Base-by-base conservation (phyloP, 1,284 basidiomycete genomes). In the Cutaneotrichosporon dermatis region DNA sequence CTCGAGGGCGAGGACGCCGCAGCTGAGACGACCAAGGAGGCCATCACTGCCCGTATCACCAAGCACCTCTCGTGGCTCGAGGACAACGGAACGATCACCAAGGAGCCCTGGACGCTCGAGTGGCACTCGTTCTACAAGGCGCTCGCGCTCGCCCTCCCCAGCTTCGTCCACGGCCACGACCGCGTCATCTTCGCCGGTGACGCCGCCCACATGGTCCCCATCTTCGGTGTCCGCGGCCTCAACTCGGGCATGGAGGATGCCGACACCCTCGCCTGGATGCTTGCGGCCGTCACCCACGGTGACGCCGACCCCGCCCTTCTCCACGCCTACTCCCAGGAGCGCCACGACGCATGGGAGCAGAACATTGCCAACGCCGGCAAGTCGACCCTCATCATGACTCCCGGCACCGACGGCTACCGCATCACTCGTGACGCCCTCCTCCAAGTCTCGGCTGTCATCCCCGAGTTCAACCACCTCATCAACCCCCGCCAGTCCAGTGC, bases 111-210 rank as follows among this genome's bases (percentile, higher is more conserved):
- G 62, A 61, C 62, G 25, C 59, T 64, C 35, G 57, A 64, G 54
- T 64, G 62, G 62, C 62, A 64, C 51, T 33, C 45, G 2, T 64
- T 60, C 52, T 64, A 64, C 62, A 64, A 64, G 62, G 62, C 62
- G 4, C 59, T 64, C 6, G 59, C 62, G 3, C 57, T 64, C 39
- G 54, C 62, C 6, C 59, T 64, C 3, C 54, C 54, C n/a, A 37
- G n/a, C 10, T 64, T 59, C 16, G 59, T 57, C 3, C 44, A 55
- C 25, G 60, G 54, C 10, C 10, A 56, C 39, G 45, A 60, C 51
- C 59, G 62, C 34, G 52, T 64, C 46, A 48, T 64, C 13, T 59
- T 64, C 37, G 59, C 57, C 6, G 62, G 62, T 10, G 62, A 64
- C 54, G 62, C 62, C 36, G 62, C 62, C 4, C 62, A 64, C 44